Base-by-base conservation (phyloP, 495 filamentous ascomycete genomes). In the Tuber calosporum region DNA sequence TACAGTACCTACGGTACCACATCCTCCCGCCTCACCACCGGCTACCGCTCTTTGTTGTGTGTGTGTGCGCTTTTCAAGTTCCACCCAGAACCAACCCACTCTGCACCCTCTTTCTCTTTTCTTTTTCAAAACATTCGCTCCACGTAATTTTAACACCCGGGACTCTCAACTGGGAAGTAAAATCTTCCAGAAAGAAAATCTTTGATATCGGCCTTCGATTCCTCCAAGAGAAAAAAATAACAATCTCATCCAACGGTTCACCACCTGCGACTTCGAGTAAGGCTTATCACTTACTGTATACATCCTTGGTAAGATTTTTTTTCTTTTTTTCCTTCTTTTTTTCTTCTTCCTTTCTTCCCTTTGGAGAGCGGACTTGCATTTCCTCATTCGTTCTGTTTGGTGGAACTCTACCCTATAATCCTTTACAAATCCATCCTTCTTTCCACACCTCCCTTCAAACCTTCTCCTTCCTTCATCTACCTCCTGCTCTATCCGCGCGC, bases 1-100 rank as follows among this genome's bases (percentile, higher is more conserved):
- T n/a, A n/a, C n/a, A n/a, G n/a, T n/a, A n/a, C n/a, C n/a, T n/a
- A n/a, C n/a, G n/a, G n/a, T 73, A 41, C 71, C 67, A 68, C 67
- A 68, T 70, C 39, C 69, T 69, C 48, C 71, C 48, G 74, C 71
- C 71, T 70, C 68, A 66, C 70, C 62, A 69, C 68, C 71, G 67
- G n/a, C 69, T 69, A 38, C 72, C 76, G 62, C 70, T 78, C 76
- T 75, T 78, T 77, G 74, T 70, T 73, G 48, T 77, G 74, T 71
- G 75, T 68, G 69, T 77, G 69, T 67, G 45, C n/a, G n/a, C n/a
- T n/a, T 53, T 62, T 30, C 53, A 5, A 62, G 53, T 62, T 62
- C 53, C 30, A 62, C 13, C 26, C 26, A 62, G 26, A 34, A 13
- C 53, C 53, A 62, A 62, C 53, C 53, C 53, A 34, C 13, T 62